phyloP scores from a whole-genome alignment of 352 stramenopile species.

The Globisporangium middletonii region DNA sequence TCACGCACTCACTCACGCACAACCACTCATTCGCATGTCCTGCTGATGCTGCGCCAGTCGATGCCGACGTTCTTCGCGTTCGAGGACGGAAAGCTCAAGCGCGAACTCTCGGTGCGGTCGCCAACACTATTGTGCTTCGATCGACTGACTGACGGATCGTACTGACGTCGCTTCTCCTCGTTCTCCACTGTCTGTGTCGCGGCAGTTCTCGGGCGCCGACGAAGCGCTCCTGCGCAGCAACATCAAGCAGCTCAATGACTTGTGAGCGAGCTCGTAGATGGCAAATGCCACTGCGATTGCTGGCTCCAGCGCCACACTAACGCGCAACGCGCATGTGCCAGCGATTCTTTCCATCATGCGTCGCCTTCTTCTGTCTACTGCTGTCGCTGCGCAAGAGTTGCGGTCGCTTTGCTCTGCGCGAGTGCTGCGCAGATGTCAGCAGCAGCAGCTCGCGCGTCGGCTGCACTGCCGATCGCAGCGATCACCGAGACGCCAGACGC shows the following conservation, averaged over 20 bases:
- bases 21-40: not conserved
- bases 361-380: not conserved
- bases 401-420: slow-evolving; percentile 3
- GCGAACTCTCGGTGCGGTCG: slow-evolving; percentile 59
- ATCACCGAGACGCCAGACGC: slow-evolving; percentile 43
- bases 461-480: slow-evolving; percentile 34
- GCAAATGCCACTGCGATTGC: too few species aligned
- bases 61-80: slow-evolving; percentile 89
- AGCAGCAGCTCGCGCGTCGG: slow-evolving; percentile 22
- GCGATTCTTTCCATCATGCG: too few species aligned
- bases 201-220: slow-evolving; percentile 80
- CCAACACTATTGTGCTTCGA: not conserved
- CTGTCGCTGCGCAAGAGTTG: not conserved
- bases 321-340: too few species aligned
- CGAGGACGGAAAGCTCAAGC: slow-evolving; percentile 69
- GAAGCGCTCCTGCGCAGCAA: slow-evolving; percentile 65
- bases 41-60: slow-evolving; percentile 30
- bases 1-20: not conserved
- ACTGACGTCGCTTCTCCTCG: not conserved
- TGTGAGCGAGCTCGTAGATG: slow-evolving; percentile 18
- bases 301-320: too few species aligned
- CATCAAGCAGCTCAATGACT: slow-evolving; percentile 67
- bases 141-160: not conserved
- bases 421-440: slow-evolving; percentile 19
- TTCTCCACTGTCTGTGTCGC: not conserved